phyloP scores from a whole-genome alignment of 1,284 basidiomycete species.

The Gymnopus androsaceus region DNA sequence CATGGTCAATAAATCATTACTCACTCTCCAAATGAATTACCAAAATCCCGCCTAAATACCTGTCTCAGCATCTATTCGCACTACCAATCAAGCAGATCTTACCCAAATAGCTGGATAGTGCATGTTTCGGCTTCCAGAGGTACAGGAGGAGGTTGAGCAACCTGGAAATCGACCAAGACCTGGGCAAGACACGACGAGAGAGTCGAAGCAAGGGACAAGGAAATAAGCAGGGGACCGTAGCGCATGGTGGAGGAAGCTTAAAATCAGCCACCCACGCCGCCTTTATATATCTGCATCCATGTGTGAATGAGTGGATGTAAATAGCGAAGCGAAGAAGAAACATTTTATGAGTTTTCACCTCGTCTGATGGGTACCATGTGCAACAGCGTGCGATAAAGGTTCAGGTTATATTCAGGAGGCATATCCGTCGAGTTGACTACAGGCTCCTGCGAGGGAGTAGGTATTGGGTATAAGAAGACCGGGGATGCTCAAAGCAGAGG shows the following conservation, averaged over 20 bases:
- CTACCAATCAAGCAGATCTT: conserved; percentile 20
- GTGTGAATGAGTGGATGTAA: conserved; percentile 1
- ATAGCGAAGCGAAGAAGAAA: background rate
- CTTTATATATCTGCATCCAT: background rate
- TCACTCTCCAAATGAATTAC: conserved; percentile 68
- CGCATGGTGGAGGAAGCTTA: conserved; percentile 5
- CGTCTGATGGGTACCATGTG: background rate
- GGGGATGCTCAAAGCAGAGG: too few species aligned
- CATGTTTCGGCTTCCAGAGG: conserved; percentile 46
- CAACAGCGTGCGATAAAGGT: background rate
- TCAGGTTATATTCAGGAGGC: background rate
- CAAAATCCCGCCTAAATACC: conserved; percentile 62
- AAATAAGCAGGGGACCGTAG: background rate
- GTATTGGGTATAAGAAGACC: too few species aligned
- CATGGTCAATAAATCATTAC: background rate
- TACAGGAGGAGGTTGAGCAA: conserved; percentile 54
- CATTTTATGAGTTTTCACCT: background rate
- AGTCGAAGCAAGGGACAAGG: background rate
- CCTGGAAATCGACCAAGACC: conserved; percentile 47
- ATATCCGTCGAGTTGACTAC: too few species aligned
- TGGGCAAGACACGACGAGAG: conserved; percentile 2
- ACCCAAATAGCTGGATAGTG: conserved; percentile 51
- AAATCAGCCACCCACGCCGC: background rate
- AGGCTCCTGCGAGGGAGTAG: too few species aligned
- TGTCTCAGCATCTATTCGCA: background rate